Evolutionary conservation across 208 protist genomes (phyloP), one percentile per base, ranked within the genome.

Genomic region (Perkinsela sp.): DNA sequence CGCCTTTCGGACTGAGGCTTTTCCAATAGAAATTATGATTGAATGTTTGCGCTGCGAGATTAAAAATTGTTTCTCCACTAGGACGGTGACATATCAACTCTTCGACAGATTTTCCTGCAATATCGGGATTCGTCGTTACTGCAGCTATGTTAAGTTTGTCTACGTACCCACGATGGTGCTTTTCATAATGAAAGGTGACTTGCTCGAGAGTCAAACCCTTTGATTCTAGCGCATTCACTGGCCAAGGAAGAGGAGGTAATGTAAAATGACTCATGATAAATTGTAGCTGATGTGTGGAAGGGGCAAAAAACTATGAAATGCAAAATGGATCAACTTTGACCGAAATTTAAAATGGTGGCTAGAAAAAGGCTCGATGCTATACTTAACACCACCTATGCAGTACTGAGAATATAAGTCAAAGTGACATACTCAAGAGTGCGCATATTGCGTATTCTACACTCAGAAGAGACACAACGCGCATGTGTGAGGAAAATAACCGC

Each of bases 21-120:
- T 87, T 73, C 89, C 91, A 95, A 83, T 89, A 94, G 77, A 94
- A 94, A 13, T 72, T 83, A 78, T 94, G 91, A 76, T 94, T 95
- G 74, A 79, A 95, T 72, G 91, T 77, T 81, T 95, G 91, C 30
- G 87, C 89, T 16, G 91, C 86, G 28, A 78, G 77, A 78, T 95
- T 95, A 82, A 91, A 94, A 30, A 82, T 73, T 6, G 79, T 82
- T 72, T 77, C 80, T 22, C 40, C 40, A 22, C 6, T 57, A 22
- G 40, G 40, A 57, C 6, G 22, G 6, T 57, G 13, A 57, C 6
- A 6, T 73, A 93, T 86, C 30, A 93, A 75, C 74, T 93, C 81
- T 72, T 85, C 76, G 48, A 95, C 32, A 29, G 73, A 78, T 77
- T 91, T 92, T 32, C 40, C 67, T 30, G 72, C 78, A 16, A 90